Conservation (phyloP, 2,329 filamentous ascomycete genomes). For the Xylariaceae sp. region DNA sequence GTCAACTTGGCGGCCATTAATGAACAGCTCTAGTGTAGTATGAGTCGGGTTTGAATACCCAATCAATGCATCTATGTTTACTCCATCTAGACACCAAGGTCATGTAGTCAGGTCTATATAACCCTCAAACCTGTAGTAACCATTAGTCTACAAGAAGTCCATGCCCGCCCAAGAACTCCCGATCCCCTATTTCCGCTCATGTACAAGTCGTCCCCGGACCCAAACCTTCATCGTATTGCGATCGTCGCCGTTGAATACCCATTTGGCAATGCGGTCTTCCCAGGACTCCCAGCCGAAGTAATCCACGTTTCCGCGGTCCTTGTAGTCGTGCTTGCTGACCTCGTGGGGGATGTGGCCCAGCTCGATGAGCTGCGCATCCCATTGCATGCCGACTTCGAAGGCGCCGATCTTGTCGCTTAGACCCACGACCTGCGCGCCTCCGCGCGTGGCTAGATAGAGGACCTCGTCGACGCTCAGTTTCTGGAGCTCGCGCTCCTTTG, state of each 20-base stretch:
- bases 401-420: slow-evolving; percentile 66
- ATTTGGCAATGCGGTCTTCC: slow-evolving; percentile 84
- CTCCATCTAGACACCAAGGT: too few relatives aligned
- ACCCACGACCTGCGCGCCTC: slow-evolving; percentile 77
- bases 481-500: slow-evolving; percentile 38
- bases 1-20: too few relatives aligned
- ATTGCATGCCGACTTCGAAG: slow-evolving; percentile 83
- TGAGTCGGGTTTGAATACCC: too few relatives aligned
- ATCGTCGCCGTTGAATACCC: slow-evolving; percentile 91
- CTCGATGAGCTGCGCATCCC: slow-evolving; percentile 80
- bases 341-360: slow-evolving; percentile 48
- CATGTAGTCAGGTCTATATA: too few relatives aligned
- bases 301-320: slow-evolving; percentile 63
- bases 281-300: slow-evolving; percentile 89
- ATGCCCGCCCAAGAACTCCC: background rate
- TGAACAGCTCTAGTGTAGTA: too few relatives aligned
- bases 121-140: background rate
- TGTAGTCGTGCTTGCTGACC: slow-evolving; percentile 30
- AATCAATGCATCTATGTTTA: too few relatives aligned
- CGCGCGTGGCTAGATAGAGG: slow-evolving; percentile 79
- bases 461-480: slow-evolving; percentile 83
- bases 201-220: slow-evolving; percentile 80
- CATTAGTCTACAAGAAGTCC: background rate
- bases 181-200: slow-evolving; percentile 40
- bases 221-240: slow-evolving; percentile 84